phyloP scores from a whole-genome alignment of 176 grass and related monocot genomes.

The Oryza nivara region DNA sequence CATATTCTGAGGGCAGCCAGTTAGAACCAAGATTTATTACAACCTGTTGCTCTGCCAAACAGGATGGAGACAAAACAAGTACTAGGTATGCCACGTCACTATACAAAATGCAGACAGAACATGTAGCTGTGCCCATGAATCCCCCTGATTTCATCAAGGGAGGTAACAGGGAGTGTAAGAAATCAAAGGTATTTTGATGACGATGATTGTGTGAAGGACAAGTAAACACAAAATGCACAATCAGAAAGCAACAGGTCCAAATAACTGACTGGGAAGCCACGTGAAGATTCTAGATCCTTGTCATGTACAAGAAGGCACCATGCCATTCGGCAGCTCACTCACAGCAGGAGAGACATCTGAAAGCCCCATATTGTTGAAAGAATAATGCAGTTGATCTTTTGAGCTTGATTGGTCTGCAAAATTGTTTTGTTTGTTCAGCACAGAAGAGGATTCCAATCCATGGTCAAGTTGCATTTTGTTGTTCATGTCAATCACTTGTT shows the following conservation, averaged over 20 bases:
- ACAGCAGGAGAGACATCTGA: not conserved
- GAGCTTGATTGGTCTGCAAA: constrained; percentile 19
- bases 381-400: not conserved
- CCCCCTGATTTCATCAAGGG: not conserved
- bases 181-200: no score
- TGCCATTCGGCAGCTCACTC: not conserved
- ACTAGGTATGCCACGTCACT: no score
- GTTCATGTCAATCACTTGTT: not conserved
- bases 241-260: not conserved
- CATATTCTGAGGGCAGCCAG: no score
- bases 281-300: constrained; percentile 12
- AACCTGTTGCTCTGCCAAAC: no score
- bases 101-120: no score
- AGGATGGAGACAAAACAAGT: no score
- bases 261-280: not conserved
- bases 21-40: no score
- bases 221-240: not conserved
- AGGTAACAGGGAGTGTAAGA: no score
- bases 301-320: not conserved
- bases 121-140: not conserved
- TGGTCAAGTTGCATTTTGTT: not conserved
- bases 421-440: not conserved
- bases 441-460: not conserved
- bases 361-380: not conserved
- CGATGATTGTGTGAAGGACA: not conserved